These are phyloP conservation scores for Cordyceps fumosorosea DNA, from an alignment of 2,329 filamentous ascomycete species.

Conservation along the genomic window DNA sequence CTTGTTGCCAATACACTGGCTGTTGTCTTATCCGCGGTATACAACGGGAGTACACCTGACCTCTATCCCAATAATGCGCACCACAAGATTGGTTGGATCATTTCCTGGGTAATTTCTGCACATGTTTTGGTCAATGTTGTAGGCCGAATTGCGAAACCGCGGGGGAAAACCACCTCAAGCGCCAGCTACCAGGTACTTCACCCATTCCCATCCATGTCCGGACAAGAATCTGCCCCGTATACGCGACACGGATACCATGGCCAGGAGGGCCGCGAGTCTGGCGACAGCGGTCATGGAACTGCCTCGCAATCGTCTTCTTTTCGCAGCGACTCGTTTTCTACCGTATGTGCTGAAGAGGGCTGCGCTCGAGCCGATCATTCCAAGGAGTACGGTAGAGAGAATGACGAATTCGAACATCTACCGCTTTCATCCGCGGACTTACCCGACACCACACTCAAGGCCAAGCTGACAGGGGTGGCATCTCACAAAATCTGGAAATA, in stretches of 20 bases:
- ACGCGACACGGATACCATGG: neutral
- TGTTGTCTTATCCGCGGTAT: conserved; percentile 59
- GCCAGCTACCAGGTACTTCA: conserved; percentile 5
- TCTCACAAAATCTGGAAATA: conserved; percentile 51
- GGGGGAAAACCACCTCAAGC: conserved; percentile 10
- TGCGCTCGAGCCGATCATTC: conserved; percentile 28
- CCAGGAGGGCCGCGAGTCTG: conserved; percentile 46
- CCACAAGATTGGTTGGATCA: conserved; percentile 79
- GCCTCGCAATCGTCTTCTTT: conserved; percentile 62
- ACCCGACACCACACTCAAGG: conserved; percentile 40
- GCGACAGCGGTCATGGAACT: conserved; percentile 69
- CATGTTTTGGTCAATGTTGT: conserved; percentile 66
- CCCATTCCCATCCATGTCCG: neutral
- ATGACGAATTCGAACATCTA: conserved; percentile 30
- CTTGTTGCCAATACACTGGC: conserved; percentile 57
- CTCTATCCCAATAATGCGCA: conserved; percentile 85
- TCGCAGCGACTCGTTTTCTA: conserved; percentile 58
- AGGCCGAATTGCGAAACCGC: conserved; percentile 47
- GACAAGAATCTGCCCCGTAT: neutral
- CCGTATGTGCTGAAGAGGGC: conserved; percentile 42
- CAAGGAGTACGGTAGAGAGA: conserved; percentile 45
- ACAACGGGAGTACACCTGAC: conserved; percentile 76
- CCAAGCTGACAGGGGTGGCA: conserved; percentile 47
- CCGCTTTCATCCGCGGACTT: conserved; percentile 34
- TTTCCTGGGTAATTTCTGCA: conserved; percentile 62